These are phyloP conservation scores for Amauroascus verrucosus DNA, from an alignment of 2,329 filamentous ascomycete species.

Conservation along the genomic window DNA sequence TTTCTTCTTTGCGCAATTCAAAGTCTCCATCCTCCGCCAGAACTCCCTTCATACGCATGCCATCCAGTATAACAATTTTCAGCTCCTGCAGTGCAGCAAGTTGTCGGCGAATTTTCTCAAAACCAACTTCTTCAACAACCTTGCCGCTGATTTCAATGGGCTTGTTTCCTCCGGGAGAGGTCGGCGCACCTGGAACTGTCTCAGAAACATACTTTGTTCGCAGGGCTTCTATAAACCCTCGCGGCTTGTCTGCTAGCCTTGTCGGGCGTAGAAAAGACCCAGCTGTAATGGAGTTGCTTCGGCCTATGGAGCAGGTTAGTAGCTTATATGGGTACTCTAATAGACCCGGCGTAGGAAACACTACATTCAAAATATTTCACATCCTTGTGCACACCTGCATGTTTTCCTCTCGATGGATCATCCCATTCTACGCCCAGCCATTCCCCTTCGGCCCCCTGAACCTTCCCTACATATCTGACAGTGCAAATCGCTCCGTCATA, in stretches of 20 bases:
- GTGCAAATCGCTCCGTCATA: conserved; percentile 72
- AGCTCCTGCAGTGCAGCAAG: conserved; percentile 69
- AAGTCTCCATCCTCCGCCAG: conserved; percentile 21
- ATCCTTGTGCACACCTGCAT: conserved; percentile 73
- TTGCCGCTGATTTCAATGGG: conserved; percentile 67
- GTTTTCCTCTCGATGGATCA: conserved; percentile 73
- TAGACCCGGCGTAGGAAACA: not conserved
- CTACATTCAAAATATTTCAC: conserved; percentile 73
- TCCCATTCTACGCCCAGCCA: conserved; percentile 99
- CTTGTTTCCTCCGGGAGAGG: conserved; percentile 20
- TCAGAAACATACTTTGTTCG: conserved; percentile 72
- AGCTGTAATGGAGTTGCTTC: conserved; percentile 54
- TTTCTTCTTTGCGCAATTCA: conserved; percentile 21
- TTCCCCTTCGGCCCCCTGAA: conserved; percentile 62
- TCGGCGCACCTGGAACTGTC: conserved; percentile 13
- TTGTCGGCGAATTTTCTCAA: conserved; percentile 78
- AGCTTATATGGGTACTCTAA: too few species aligned
- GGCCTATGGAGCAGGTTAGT: conserved; percentile 46
- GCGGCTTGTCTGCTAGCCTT: conserved; percentile 55
- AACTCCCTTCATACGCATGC: conserved; percentile 49
- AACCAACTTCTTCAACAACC: conserved; percentile 84
- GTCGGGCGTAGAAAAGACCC: conserved; percentile 81
- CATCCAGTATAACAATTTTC: conserved; percentile 71
- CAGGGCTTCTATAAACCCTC: conserved; percentile 69
- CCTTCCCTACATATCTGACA: conserved; percentile 67